A percentile compares a stretch with the other conserved stretches of the same genome.
Conservation (phyloP, 345 rosid species). For the Iberis pinnata region DNA sequence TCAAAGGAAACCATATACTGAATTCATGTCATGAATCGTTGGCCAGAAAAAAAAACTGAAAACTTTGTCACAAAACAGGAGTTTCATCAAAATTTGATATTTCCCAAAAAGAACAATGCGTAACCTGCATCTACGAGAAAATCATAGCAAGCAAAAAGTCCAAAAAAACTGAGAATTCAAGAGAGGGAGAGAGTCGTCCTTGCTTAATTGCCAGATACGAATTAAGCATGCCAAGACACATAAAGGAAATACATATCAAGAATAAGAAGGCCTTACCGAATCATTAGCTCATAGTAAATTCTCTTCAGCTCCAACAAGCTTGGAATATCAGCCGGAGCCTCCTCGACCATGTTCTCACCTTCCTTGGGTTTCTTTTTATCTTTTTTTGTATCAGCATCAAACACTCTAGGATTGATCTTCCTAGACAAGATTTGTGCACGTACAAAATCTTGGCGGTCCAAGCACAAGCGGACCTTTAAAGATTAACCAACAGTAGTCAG, state of each 20-base stretch:
- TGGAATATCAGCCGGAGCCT: constrained; percentile 97
- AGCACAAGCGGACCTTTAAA: constrained; percentile 82
- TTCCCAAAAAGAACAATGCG: background rate
- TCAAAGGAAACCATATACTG: background rate
- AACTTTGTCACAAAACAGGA: background rate
- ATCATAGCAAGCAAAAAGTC: too few species aligned
- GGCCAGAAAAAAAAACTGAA: background rate
- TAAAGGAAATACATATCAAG: background rate
- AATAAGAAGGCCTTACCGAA: constrained; percentile 40
- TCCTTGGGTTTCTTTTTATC: constrained; percentile 94
- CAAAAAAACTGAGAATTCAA: too few species aligned
- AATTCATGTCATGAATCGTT: background rate
- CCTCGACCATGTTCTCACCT: constrained; percentile 78
- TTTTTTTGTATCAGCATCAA: constrained; percentile 64
- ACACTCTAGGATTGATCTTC: constrained; percentile 87
- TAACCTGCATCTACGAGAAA: too few species aligned
- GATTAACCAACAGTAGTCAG: constrained; percentile 12
- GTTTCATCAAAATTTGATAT: background rate
- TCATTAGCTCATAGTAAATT: constrained; percentile 84
- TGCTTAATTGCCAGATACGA: too few species aligned
- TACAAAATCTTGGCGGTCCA: constrained; percentile 90
- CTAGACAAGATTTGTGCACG: constrained; percentile 96
- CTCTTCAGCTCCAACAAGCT: constrained; percentile 77
- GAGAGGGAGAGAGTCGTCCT: too few species aligned
- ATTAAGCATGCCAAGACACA: background rate